Conservation (phyloP, 1,284 basidiomycete genomes). For the Apiotrichum brassicae region DNA sequence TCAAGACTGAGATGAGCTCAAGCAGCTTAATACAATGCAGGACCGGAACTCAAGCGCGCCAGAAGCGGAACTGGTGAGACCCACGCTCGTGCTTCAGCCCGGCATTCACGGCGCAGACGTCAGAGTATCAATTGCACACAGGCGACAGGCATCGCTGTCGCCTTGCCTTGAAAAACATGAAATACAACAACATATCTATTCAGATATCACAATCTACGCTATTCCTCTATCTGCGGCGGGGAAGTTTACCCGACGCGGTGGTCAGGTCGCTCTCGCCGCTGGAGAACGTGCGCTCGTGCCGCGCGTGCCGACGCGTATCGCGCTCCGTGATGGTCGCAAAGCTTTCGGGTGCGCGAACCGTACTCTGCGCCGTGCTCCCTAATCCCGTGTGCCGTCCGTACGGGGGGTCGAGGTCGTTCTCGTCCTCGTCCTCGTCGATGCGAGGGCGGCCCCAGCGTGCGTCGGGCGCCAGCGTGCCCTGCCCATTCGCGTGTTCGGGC, state of each 20-base stretch:
- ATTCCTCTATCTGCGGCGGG: not conserved
- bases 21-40: no score
- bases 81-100: no score
- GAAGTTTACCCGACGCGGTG: constrained; percentile 2
- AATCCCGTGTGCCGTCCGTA: not conserved
- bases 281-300: constrained; percentile 3
- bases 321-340: constrained; percentile 18
- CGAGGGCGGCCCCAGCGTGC: constrained; percentile 20
- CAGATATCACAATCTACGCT: not conserved
- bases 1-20: no score
- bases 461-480: not conserved
- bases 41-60: no score
- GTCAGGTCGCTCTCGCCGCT: constrained; percentile 19
- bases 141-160: no score
- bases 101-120: no score
- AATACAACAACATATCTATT: constrained; percentile 12
- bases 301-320: constrained; percentile 2
- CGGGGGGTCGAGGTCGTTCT: constrained; percentile 2
- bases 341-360: constrained; percentile 21
- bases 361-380: constrained; percentile 13
- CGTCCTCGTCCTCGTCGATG: constrained; percentile 33
- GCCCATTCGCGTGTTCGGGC: constrained; percentile 2
- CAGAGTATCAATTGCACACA: constrained; percentile 4
- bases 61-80: no score
- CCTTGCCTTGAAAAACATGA: no score